phyloP scores from a whole-genome alignment of 2,329 filamentous ascomycete genomes.

The Dactylellina leptospora region DNA sequence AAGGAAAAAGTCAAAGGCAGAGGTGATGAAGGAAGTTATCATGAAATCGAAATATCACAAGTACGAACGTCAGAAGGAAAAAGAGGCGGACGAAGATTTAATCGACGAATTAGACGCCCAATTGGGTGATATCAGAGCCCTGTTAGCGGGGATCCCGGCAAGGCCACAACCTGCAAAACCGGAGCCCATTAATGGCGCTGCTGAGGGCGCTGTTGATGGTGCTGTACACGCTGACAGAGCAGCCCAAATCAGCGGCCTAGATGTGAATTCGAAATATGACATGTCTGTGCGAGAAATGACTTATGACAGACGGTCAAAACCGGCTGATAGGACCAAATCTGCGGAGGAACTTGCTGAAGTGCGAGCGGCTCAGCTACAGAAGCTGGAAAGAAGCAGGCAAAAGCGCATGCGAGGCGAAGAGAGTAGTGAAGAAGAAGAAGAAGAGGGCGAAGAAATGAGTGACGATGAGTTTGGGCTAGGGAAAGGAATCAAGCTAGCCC shows the following conservation, averaged over 20 bases:
- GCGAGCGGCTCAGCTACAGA: constrained; percentile 77
- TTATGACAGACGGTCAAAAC: constrained; percentile 83
- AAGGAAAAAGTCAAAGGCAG: constrained; percentile 91
- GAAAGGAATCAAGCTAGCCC: constrained; percentile 63
- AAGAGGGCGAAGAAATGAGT: constrained; percentile 63
- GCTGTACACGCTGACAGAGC: constrained; percentile 69
- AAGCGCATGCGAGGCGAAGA: constrained; percentile 87
- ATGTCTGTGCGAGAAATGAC: constrained; percentile 81
- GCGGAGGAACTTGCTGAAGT: constrained; percentile 84
- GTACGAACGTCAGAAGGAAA: constrained; percentile 88
- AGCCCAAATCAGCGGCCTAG: constrained; percentile 59
- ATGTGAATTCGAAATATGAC: constrained; percentile 75
- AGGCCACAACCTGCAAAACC: constrained; percentile 57
- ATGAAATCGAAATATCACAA: constrained; percentile 96
- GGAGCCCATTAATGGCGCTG: constrained; percentile 59
- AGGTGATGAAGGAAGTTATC: constrained; percentile 97
- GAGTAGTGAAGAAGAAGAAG: constrained; percentile 73
- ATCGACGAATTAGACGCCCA: constrained; percentile 85
- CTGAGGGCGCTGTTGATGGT: constrained; percentile 59
- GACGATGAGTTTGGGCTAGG: constrained; percentile 70
- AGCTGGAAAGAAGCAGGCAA: constrained; percentile 82
- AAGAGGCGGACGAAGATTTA: constrained; percentile 91
- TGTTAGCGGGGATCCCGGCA: constrained; percentile 68
- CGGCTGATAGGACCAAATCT: constrained; percentile 87
- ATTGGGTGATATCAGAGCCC: constrained; percentile 76